Evolutionary conservation across 2,329 filamentous ascomycete genomes (phyloP).

Genomic region (Phialemonium atrogriseum): DNA sequence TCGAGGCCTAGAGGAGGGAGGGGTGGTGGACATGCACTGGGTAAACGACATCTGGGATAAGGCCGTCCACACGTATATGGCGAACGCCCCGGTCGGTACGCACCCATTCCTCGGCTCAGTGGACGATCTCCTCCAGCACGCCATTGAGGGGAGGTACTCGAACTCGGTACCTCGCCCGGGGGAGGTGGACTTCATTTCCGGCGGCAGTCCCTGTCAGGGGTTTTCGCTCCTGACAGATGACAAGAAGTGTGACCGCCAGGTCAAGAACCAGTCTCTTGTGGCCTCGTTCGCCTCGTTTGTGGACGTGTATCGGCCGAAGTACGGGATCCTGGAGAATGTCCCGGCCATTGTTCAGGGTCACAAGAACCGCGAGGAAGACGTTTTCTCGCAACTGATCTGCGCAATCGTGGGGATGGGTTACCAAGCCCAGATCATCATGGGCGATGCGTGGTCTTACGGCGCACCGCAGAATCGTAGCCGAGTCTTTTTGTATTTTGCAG

Average conservation of each 20-base stretch:
- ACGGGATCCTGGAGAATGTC: slow-evolving; percentile 73
- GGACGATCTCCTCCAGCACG: slow-evolving; percentile 53
- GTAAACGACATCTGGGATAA: slow-evolving; percentile 57
- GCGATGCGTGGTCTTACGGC: slow-evolving; percentile 64
- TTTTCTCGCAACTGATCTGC: slow-evolving; percentile 66
- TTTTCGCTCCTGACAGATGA: slow-evolving; percentile 59
- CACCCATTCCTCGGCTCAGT: slow-evolving; percentile 63
- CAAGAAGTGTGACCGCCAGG: slow-evolving; percentile 44
- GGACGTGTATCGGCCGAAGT: slow-evolving; percentile 68
- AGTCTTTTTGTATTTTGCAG: slow-evolving; percentile 64
- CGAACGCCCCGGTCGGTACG: slow-evolving; percentile 43
- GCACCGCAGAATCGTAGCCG: slow-evolving; percentile 57
- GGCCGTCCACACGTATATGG: slow-evolving; percentile 66
- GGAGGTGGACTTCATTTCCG: slow-evolving; percentile 60
- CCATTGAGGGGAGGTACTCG: slow-evolving; percentile 41
- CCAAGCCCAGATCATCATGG: slow-evolving; percentile 58
- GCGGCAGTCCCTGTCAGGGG: slow-evolving; percentile 70
- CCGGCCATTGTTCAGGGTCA: slow-evolving; percentile 46
- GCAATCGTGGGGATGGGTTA: slow-evolving; percentile 70
- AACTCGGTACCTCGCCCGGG: slow-evolving; percentile 47
- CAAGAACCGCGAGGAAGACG: slow-evolving; percentile 43
- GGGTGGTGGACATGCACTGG: slow-evolving; percentile 55
- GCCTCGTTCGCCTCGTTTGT: slow-evolving; percentile 68
- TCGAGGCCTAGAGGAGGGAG: slow-evolving; percentile 64
- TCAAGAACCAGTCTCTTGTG: slow-evolving; percentile 67